Base-by-base conservation (phyloP, 805 yeast genomes). In the Cyberlindnera maritima region DNA sequence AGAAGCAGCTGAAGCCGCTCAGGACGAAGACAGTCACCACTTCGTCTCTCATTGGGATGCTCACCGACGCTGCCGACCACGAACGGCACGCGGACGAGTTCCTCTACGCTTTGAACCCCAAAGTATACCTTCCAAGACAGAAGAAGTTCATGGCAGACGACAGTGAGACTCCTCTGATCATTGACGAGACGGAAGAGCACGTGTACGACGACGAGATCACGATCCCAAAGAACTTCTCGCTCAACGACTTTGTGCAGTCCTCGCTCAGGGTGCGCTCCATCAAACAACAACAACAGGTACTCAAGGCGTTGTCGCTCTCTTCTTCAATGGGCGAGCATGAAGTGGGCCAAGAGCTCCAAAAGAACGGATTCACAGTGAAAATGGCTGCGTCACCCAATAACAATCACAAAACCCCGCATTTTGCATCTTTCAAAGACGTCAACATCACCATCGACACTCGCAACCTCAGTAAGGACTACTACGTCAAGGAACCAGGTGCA, bases 211-310 rank as follows among this genome's bases (percentile, higher is more conserved):
- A 47, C 8, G 47, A 43, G 28, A 40, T 47, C 11, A 31, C 44
- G 8, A 15, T 47, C 1, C 50, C 50, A 17, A 23, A 39, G 36
- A 36, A 23, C 21, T 47, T 47, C 34, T 43, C 47, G 2, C 39
- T 47, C 12, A 17, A 25, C 15, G 46, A 42, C 35, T 47, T 47
- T 36, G 44, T 43, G 8, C 23, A 28, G 15, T 47, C 50, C n/a
- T 47, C 50, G 18, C 33, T 43, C 15, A 34, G 50, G 18, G 50
- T 47, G 14, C 44, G 44, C 13, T 36, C 47, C 9, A 23, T 43
- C 19, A 39, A 29, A n/a, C 46, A 43, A 15, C 41, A 37, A 5
- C 44, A 35, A 5, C 43, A 39, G 6, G 36, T 34, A 12, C 23
- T 41, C 29, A 46, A 33, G 20, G 37, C 36, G 3, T 36, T 41